phyloP scores from a whole-genome alignment of 2,329 filamentous ascomycete species.

The Colletotrichum costaricense region DNA sequence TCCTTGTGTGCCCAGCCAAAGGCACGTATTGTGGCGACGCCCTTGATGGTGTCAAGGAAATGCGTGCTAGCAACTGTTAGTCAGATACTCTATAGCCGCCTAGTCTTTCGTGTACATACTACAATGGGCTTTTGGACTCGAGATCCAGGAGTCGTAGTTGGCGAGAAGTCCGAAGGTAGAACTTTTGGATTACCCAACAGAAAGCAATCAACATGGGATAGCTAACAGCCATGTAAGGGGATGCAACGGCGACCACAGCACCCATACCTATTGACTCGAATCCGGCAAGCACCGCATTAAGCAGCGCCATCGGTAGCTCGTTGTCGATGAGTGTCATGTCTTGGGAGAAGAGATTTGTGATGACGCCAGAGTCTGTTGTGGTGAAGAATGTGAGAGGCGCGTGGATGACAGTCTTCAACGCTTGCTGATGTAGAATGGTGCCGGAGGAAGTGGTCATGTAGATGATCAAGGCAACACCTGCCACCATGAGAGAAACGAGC shows the following conservation, averaged over 20 bases:
- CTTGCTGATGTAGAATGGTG: constrained; percentile 39
- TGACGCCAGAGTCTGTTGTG: constrained; percentile 47
- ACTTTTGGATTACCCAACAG: constrained; percentile 61
- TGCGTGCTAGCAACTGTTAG: constrained; percentile 44
- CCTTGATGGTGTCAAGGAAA: constrained; percentile 63
- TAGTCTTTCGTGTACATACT: constrained; percentile 46
- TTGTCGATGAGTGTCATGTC: constrained; percentile 50
- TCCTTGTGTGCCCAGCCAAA: constrained; percentile 62
- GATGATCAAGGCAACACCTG: constrained; percentile 34
- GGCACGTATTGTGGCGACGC: constrained; percentile 63
- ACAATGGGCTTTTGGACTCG: constrained; percentile 66
- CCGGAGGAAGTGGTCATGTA: constrained; percentile 39
- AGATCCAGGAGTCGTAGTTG: constrained; percentile 67
- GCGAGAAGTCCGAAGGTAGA: constrained; percentile 67
- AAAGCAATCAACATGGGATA: constrained; percentile 56
- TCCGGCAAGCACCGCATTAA: constrained; percentile 38
- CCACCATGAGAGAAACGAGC: constrained; percentile 35
- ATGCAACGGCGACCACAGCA: constrained; percentile 52
- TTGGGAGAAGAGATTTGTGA: constrained; percentile 53
- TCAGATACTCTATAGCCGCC: not conserved
- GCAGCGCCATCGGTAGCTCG: constrained; percentile 44
- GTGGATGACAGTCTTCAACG: constrained; percentile 39
- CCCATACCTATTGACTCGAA: constrained; percentile 50
- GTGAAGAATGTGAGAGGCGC: constrained; percentile 52
- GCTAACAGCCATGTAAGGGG: constrained; percentile 53